Percentiles rank a stretch among this genome's conserved stretches.
These are phyloP conservation scores for Euphrasia confusa DNA, from an alignment of 257 asterid species.

Conservation along the genomic window DNA sequence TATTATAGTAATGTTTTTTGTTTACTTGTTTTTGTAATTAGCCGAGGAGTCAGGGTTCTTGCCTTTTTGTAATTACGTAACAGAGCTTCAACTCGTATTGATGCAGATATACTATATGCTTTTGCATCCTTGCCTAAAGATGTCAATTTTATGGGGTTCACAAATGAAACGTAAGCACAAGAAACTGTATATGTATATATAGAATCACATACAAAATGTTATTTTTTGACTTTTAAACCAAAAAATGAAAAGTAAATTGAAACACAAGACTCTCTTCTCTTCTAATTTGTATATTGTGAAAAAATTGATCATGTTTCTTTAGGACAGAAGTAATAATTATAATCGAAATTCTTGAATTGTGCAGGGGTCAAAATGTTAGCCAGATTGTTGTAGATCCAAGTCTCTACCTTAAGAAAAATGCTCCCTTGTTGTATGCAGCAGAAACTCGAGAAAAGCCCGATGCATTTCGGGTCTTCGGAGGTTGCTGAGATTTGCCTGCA, in stretches of 20 bases:
- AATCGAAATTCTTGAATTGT: neutral
- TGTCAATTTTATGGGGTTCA: slow-evolving; percentile 41
- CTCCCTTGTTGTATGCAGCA: slow-evolving; percentile 31
- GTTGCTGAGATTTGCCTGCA: slow-evolving; percentile 23
- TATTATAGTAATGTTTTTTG: neutral
- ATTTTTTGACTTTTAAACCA: no score
- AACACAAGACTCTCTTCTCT: no score
- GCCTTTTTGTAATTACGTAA: no score
- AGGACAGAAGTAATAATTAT: no score
- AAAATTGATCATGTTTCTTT: no score
- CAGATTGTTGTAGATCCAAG: slow-evolving; percentile 45
- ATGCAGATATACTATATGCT: slow-evolving; percentile 56
- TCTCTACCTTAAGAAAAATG: slow-evolving; percentile 26
- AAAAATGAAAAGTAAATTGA: no score
- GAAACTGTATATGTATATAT: neutral
- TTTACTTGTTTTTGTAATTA: neutral
- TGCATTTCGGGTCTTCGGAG: slow-evolving; percentile 48
- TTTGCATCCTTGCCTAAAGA: slow-evolving; percentile 44
- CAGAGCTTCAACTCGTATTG: neutral
- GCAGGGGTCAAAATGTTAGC: slow-evolving; percentile 32
- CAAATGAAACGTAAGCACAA: slow-evolving; percentile 37
- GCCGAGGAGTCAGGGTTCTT: neutral
- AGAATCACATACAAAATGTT: no score
- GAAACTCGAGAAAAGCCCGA: slow-evolving; percentile 43
- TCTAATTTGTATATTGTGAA: no score